Base-by-base conservation (phyloP, 306 rosid genomes). In the Trichosanthes cucumerina region DNA sequence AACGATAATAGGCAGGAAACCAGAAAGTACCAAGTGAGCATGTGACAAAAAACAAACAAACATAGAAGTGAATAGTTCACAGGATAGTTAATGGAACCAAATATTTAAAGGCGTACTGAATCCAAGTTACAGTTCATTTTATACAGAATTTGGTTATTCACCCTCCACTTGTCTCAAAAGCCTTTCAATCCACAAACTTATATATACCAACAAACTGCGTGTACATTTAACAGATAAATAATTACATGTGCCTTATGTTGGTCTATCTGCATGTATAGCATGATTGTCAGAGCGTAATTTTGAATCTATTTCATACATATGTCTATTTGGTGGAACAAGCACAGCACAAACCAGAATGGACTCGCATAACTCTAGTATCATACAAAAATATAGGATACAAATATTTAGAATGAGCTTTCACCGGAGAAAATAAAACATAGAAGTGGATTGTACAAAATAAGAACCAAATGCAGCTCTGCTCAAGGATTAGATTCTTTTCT, bases 401-500 rank as follows among this genome's bases (percentile, higher is more conserved):
- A 44, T 16, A 73, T 49, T 15, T 47, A 28, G 77, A 26, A 28
- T 28, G 59, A 50, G 31, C 19, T 49, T 14, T 24, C 46, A 15
- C 78, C 14, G 24, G 57, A 43, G 39, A 59, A 60, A 59, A 9
- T 11, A 59, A 21, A 10, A 43, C 54, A 7, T 15, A 28, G 77
- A 74, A 74, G 16, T 50, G 23, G 24, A 72, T 47, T 72, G 26
- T 1, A 28, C 59, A 31, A 31, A 72, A 74, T 31, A 74, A 50
- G 47, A 74, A 74, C 28, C 46, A 28, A 18, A 34, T 74, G 19
- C 47, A 74, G 46, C 78, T 50, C 18, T 68, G 63, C 64, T 79
- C 36, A 78, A 68, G 77, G 75, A 79, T 34, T 38, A 76, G 77
- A 77, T 57, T 31, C 34, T 70, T 77, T 69, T 53, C 88, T 88